These are phyloP conservation scores for Ensete glaucum DNA, from an alignment of 176 grass and related monocot genomes.

Conservation along the genomic window DNA sequence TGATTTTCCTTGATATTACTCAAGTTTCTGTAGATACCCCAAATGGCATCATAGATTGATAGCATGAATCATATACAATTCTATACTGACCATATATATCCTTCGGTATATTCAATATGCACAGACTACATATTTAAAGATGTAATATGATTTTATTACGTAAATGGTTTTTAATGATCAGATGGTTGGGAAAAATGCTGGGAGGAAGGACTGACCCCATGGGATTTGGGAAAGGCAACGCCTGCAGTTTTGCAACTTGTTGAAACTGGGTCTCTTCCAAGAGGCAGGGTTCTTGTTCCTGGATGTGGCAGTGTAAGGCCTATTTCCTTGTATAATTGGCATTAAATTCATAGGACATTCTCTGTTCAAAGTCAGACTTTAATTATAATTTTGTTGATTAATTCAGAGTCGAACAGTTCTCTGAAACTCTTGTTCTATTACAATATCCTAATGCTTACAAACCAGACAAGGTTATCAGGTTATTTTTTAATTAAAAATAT, in stretches of 20 bases:
- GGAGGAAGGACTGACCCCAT: conserved; percentile 58
- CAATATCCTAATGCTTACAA: conserved; percentile 1
- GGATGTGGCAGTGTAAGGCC: conserved; percentile 65
- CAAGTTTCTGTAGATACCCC: neutral
- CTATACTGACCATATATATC: neutral
- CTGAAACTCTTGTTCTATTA: neutral
- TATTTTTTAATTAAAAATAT: too few relatives aligned
- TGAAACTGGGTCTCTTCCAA: conserved; percentile 54
- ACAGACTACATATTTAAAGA: neutral
- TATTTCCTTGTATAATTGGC: conserved; percentile 2
- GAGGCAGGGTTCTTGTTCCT: conserved; percentile 70
- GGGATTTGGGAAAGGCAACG: conserved; percentile 71
- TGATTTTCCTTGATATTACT: neutral
- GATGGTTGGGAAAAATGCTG: conserved; percentile 77
- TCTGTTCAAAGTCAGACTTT: neutral
- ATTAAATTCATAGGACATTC: neutral
- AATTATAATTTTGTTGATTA: neutral
- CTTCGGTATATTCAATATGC: neutral
- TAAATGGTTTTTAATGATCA: conserved; percentile 13
- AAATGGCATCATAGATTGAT: neutral
- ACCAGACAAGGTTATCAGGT: neutral
- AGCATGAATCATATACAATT: neutral
- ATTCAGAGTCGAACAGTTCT: neutral
- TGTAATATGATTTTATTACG: neutral
- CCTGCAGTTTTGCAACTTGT: conserved; percentile 53